Percentiles rank a stretch among this genome's conserved stretches.
Evolutionary conservation across 2,329 filamentous ascomycete genomes (phyloP).

Genomic region (Dactylellina sp.): DNA sequence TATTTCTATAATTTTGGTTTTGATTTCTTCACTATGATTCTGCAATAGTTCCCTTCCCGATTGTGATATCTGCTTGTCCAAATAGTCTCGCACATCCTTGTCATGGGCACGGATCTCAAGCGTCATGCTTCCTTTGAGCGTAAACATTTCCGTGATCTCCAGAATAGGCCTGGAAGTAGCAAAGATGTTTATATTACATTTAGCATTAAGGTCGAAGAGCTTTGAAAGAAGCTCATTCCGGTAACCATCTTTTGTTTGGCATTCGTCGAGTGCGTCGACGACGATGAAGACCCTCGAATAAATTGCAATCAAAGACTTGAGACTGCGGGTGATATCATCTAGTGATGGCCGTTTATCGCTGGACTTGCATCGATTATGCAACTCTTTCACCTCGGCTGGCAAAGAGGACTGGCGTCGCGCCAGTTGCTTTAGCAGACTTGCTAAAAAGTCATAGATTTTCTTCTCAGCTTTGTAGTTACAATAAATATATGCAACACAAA

Average conservation of each 20-base stretch:
- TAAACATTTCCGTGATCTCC: conserved; percentile 12
- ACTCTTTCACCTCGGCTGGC: conserved; percentile 60
- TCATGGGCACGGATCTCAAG: conserved; percentile 23
- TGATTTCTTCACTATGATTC: neutral
- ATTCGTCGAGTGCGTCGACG: conserved; percentile 62
- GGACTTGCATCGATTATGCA: conserved; percentile 60
- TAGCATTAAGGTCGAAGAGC: conserved; percentile 32
- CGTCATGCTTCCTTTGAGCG: too few relatives aligned
- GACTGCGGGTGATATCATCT: neutral
- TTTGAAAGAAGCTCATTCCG: conserved; percentile 1
- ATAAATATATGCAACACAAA: conserved; percentile 66
- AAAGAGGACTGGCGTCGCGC: conserved; percentile 49
- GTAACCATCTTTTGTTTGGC: conserved; percentile 38
- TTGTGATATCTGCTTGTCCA: conserved; percentile 18
- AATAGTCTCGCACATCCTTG: conserved; percentile 15
- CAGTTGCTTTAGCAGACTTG: conserved; percentile 64
- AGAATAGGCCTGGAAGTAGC: conserved; percentile 55
- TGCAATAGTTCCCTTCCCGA: neutral
- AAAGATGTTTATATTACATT: conserved; percentile 22
- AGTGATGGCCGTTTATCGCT: neutral
- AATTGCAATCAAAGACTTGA: conserved; percentile 53
- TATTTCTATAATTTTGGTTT: conserved; percentile 2
- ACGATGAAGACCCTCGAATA: conserved; percentile 58
- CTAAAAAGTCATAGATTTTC: conserved; percentile 61
- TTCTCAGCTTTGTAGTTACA: conserved; percentile 65